Evolutionary conservation across 179 eudicot species (phyloP).

Genomic region (Drosera spatulata): DNA sequence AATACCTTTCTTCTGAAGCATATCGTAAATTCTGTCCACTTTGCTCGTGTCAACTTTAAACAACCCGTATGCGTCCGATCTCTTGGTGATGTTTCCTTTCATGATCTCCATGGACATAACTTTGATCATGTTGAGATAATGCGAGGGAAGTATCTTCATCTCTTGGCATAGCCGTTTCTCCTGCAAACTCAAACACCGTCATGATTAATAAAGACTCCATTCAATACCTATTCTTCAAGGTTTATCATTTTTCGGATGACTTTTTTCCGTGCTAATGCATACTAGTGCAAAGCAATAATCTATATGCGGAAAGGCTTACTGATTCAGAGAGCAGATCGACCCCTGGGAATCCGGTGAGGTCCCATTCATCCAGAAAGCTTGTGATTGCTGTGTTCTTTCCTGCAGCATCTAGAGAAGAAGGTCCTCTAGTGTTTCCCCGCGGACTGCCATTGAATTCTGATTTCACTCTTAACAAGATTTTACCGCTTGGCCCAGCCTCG

Average conservation of each 20-base stretch:
- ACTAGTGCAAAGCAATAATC: too few species aligned
- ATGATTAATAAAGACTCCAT: not conserved
- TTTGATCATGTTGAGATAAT: slow-evolving; percentile 69
- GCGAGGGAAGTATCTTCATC: slow-evolving; percentile 72
- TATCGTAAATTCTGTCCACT: slow-evolving; percentile 82
- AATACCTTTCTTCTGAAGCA: slow-evolving; percentile 73
- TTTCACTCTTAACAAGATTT: slow-evolving; percentile 26
- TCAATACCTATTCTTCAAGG: not conserved
- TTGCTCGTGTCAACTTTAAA: slow-evolving; percentile 68
- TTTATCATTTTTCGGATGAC: not conserved
- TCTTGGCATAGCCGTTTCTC: slow-evolving; percentile 78
- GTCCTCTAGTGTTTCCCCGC: slow-evolving; percentile 19
- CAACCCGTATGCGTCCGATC: slow-evolving; percentile 61
- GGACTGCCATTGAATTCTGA: slow-evolving; percentile 26
- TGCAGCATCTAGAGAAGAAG: slow-evolving; percentile 18
- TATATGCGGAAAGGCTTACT: too few species aligned
- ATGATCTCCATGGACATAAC: slow-evolving; percentile 53
- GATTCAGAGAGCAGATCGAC: slow-evolving; percentile 71
- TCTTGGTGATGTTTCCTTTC: slow-evolving; percentile 55
- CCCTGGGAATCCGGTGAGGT: slow-evolving; percentile 65
- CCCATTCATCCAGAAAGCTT: slow-evolving; percentile 58
- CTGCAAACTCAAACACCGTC: slow-evolving; percentile 20
- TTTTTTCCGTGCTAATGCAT: too few species aligned
- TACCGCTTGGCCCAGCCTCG: slow-evolving; percentile 53
- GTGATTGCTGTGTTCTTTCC: slow-evolving; percentile 36